Base-by-base conservation (phyloP, 2,329 filamentous ascomycete species). In the Fusarium lateritium region DNA sequence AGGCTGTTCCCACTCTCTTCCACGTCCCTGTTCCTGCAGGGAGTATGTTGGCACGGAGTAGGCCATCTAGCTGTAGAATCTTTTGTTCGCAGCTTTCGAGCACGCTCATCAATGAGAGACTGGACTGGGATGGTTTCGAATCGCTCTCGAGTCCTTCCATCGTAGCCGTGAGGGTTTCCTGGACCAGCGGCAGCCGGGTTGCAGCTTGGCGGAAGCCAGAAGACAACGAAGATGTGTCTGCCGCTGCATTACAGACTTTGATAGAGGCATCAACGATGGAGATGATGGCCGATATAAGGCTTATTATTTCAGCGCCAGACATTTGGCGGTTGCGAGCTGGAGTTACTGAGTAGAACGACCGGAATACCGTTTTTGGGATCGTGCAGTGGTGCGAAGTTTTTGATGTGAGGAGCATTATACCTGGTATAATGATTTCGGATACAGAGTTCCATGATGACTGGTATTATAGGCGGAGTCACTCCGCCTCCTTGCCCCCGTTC, bases 271-370 rank as follows among this genome's bases (percentile, higher is more conserved):
- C 45, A 34, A 47, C 15, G 10, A 47, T 47, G 3, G 28, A 31
- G 31, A 47, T 47, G n/a, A 36, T 47, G 28, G 9, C 45, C 7
- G 45, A 47, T 13, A 47, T 47, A 21, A 47, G 45, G n/a, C 45
- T n/a, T 19, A 47, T 34, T 8, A 47, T 21, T 15, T 47, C 45
- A 7, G 45, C 45, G 10, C 45, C 45, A 14, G 45, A 47, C 45
- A 47, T 47, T 46, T 21, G 26, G 8, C 33, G 17, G 17, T 36
- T 7, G 21, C 7, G 11, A 14, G 21, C 15, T 15, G 13, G 13
- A 43, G 13, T 15, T 26, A 13, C 17, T 42, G 19, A n/a, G 44
- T 17, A 10, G 24, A 17, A 19, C 8, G 44, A 33, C 28, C 44
- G 17, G 44, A 17, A 19, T 46, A 14, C 39, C 39, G 26, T 8